A percentile compares a stretch with the other conserved stretches of the same genome.
Evolutionary conservation across 345 rosid species (phyloP).

Genomic region (Lepidium africanum): DNA sequence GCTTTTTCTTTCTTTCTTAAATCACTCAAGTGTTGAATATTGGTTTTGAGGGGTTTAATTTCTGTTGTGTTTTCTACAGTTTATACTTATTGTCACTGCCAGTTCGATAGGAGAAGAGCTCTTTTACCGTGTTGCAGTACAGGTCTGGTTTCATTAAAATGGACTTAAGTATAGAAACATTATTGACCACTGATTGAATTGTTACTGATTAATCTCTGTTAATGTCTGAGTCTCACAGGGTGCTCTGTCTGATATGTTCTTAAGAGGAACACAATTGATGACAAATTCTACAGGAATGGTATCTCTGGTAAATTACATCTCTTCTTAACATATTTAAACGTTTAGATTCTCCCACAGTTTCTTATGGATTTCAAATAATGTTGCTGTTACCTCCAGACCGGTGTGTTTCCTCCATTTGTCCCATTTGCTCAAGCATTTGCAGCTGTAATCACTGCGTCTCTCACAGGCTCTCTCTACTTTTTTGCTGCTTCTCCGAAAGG

Average conservation of each 20-base stretch:
- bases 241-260: conserved; percentile 73
- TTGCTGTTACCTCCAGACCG: conserved; percentile 41
- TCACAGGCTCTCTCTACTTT: conserved; percentile 85
- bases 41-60: not conserved
- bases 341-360: not conserved
- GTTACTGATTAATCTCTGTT: not conserved
- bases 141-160: conserved; percentile 38
- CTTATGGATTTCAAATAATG: not conserved
- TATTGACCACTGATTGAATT: not conserved
- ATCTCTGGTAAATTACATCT: conserved; percentile 48
- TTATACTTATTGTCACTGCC: conserved; percentile 72
- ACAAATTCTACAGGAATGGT: conserved; percentile 75
- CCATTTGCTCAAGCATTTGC: conserved; percentile 98
- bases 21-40: not conserved
- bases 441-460: conserved; percentile 83
- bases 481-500: conserved; percentile 94
- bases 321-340: not conserved
- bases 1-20: not conserved
- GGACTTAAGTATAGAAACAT: not conserved
- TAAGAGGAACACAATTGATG: conserved; percentile 67
- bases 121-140: conserved; percentile 94
- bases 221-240: conserved; percentile 42
- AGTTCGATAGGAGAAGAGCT: conserved; percentile 99
- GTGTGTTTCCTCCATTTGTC: conserved; percentile 85
- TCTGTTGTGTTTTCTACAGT: conserved; percentile 34